Evolutionary conservation across 192 early-diverging fungal genomes (phyloP).

Genomic region (Obelidium mucronatum): DNA sequence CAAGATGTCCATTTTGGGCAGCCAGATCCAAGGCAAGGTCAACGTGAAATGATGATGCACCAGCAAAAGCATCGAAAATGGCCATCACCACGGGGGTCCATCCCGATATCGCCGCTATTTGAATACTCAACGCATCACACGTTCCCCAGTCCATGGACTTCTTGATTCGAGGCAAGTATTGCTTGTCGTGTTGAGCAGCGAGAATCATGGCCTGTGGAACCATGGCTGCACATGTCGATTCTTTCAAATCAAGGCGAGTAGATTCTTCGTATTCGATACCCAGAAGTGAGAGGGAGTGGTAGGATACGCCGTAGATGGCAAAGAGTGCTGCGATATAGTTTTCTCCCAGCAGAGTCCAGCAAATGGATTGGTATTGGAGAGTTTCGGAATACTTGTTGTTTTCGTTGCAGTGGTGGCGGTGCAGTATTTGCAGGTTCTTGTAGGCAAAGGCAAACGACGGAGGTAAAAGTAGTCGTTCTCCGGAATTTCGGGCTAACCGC

Average conservation of each 20-base stretch:
- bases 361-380: not conserved
- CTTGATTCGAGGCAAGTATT: not conserved
- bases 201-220: not conserved
- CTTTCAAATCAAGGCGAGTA: not conserved
- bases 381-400: not conserved
- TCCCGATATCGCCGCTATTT: constrained; percentile 16
- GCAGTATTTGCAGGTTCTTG: not conserved
- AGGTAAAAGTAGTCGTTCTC: not conserved
- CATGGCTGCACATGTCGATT: not conserved
- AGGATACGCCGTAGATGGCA: constrained; percentile 2
- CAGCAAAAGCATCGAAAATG: not conserved
- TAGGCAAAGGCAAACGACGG: constrained; percentile 6
- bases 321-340: constrained; percentile 7
- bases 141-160: not conserved
- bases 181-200: not conserved
- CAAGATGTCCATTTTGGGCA: not conserved
- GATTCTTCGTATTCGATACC: constrained; percentile 19
- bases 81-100: constrained; percentile 3
- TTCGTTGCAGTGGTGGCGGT: not conserved
- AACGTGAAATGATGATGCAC: not conserved
- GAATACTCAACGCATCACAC: constrained; percentile 10
- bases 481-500: not conserved
- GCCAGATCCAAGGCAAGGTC: constrained; percentile 4
- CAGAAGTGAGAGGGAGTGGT: constrained; percentile 1
- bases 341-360: not conserved